Base-by-base conservation (phyloP, 345 rosid species). In the Moricandia moricandioides region DNA sequence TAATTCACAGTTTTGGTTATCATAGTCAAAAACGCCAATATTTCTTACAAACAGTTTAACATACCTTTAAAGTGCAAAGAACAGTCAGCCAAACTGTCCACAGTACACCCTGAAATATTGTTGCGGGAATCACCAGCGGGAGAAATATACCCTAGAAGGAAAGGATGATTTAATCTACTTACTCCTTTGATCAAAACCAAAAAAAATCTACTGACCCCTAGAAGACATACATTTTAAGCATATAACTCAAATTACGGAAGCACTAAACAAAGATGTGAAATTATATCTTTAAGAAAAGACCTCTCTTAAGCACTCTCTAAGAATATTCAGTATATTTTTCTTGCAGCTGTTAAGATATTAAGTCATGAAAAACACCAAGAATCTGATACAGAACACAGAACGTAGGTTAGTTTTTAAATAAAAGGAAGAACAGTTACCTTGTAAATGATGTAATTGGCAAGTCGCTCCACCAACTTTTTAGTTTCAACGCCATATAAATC, bases 71-170 rank as follows among this genome's bases (percentile, higher is more conserved):
- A 82, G 92, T 89, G 79, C 98, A 95, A 21, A 92, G 77, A 56
- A 88, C 86, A 78, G 84, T 84, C 78, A 95, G 79, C 99, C 99
- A 95, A 51, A 82, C 81, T 4, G 91, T 86, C 99, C 99, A 95
- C 62, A 95, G 86, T 63, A 92, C 88, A 49, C 82, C 85, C 80
- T 92, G 98, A 83, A 84, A 86, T 81, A 87, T 73, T 29, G 96
- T 87, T 74, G 96, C 85, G 16, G 99, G 99, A 76, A 92, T 80
- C 75, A 92, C 95, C 72, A 95, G 81, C 8, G 97, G 98, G 21
- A 95, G 81, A 83, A 95, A 92, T 11, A 90, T 89, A 55, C 99
- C 97, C 99, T 95, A 54, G 4, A 5, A 55, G 2, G 62, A 66
- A 37, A 78, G 11, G 24, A 73, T 1, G 65, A 62, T 18, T n/a